Evolutionary conservation across 495 filamentous ascomycete genomes (phyloP).

Genomic region (Penicillium goetzii): DNA sequence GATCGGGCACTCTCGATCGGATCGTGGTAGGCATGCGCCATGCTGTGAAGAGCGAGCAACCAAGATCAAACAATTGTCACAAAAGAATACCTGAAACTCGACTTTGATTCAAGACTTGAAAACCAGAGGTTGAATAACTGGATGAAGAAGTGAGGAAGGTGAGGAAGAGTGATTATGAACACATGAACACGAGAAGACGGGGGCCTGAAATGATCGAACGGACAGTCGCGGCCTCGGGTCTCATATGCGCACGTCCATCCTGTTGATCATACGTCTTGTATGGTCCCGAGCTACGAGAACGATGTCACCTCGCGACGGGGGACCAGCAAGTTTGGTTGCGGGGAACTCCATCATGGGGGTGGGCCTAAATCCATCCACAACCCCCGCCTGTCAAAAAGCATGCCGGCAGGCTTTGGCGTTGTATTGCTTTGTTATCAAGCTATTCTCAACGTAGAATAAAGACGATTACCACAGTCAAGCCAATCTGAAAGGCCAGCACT

Average conservation of each 20-base stretch:
- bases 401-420: neutral
- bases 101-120: neutral
- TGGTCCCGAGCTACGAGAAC: neutral
- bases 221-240: neutral
- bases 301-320: conserved; percentile 2
- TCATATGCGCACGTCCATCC: neutral
- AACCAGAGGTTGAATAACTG: neutral
- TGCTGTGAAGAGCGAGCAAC: neutral
- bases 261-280: neutral
- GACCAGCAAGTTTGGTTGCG: neutral
- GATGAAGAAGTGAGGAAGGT: neutral
- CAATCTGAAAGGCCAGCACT: neutral
- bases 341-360: neutral
- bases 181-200: neutral
- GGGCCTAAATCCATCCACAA: neutral
- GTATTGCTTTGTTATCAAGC: neutral
- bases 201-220: neutral
- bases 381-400: neutral
- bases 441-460: neutral
- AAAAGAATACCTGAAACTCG: neutral
- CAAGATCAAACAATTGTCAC: neutral
- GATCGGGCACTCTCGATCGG: neutral
- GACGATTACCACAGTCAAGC: neutral
- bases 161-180: neutral
- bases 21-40: neutral